These are phyloP conservation scores for Danielia reshetovae DNA, from an alignment of 805 yeast genomes.

Conservation along the genomic window DNA sequence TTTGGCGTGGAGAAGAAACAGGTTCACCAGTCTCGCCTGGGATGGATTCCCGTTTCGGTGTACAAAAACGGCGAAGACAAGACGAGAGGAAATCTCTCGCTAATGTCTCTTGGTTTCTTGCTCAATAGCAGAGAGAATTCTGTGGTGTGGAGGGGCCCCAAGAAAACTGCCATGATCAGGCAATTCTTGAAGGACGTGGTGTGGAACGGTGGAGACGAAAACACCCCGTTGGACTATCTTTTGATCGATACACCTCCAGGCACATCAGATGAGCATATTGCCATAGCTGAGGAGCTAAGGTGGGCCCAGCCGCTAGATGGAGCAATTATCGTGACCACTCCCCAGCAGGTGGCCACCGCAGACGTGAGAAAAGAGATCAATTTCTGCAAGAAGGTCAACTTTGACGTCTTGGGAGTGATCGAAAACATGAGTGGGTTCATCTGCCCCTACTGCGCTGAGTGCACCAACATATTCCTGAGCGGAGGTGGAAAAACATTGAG, in stretches of 20 bases:
- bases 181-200: conserved; percentile 88
- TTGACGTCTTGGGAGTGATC: conserved; percentile 76
- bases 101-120: conserved; percentile 88
- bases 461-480: conserved; percentile 85
- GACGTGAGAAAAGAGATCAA: conserved; percentile 94
- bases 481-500: conserved; percentile 88
- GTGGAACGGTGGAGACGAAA: conserved; percentile 63
- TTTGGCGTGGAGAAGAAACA: conserved; percentile 81
- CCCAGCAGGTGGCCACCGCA: conserved; percentile 88
- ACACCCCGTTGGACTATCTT: conserved; percentile 56
- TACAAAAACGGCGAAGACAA: conserved; percentile 9
- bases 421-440: conserved; percentile 97
- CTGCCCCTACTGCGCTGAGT: conserved; percentile 90
- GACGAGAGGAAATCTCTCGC: conserved; percentile 43
- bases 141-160: conserved; percentile 98
- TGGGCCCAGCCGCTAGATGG: conserved; percentile 73
- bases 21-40: conserved; percentile 74
- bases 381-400: conserved; percentile 82
- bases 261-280: conserved; percentile 96
- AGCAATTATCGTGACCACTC: conserved; percentile 93
- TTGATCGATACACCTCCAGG: conserved; percentile 98
- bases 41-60: conserved; percentile 86
- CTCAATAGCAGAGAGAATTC: conserved; percentile 80
- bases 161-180: conserved; percentile 94
- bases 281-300: conserved; percentile 87